These are phyloP conservation scores for Ophiostoma triangulosporum DNA, from an alignment of 2,329 filamentous ascomycete species.

Conservation along the genomic window DNA sequence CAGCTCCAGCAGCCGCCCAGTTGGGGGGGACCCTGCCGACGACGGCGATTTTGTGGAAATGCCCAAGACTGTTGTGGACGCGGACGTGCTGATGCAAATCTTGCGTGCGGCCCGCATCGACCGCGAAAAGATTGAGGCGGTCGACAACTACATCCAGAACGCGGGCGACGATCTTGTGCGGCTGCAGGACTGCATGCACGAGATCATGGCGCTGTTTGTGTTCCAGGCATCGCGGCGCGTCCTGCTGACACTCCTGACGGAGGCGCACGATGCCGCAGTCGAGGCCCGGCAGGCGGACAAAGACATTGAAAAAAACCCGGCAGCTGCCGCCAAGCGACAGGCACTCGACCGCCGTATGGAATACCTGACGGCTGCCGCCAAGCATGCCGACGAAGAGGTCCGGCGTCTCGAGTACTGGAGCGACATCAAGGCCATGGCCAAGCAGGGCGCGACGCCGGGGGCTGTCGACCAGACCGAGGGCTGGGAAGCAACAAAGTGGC, in stretches of 20 bases:
- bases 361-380: conserved; percentile 59
- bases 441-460: conserved; percentile 32
- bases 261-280: conserved; percentile 43
- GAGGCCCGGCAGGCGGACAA: conserved; percentile 8
- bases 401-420: conserved; percentile 78
- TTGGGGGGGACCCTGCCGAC: conserved; percentile 17
- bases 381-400: conserved; percentile 69
- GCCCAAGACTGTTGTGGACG: conserved; percentile 40
- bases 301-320: neutral
- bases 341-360: conserved; percentile 33
- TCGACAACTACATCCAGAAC: conserved; percentile 69
- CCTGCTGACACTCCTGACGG: conserved; percentile 56
- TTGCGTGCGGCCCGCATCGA: conserved; percentile 64
- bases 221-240: conserved; percentile 79
- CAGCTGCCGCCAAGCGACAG: neutral
- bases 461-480: conserved; percentile 30
- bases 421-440: conserved; percentile 59
- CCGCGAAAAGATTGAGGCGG: conserved; percentile 72
- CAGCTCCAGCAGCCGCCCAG: conserved; percentile 9
- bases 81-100: conserved; percentile 53
- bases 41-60: conserved; percentile 27
- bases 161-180: conserved; percentile 62
- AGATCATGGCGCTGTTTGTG: conserved; percentile 75
- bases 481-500: conserved; percentile 31
- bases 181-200: conserved; percentile 63